Evolutionary conservation across 2,329 filamentous ascomycete genomes (phyloP).

Genomic region (Trichoderma hamatum): DNA sequence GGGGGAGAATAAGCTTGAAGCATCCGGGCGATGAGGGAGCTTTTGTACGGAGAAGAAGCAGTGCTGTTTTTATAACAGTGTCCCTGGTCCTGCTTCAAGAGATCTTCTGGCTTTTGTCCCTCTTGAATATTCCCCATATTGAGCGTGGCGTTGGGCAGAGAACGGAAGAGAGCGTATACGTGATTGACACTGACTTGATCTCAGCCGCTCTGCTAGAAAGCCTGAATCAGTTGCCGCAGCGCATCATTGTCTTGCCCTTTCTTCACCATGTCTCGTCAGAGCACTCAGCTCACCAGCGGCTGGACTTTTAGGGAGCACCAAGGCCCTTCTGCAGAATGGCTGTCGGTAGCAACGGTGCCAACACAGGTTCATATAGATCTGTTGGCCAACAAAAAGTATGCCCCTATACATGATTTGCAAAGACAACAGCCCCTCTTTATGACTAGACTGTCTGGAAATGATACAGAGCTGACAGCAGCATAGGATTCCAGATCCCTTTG

Average conservation of each 20-base stretch:
- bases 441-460: background rate
- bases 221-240: background rate
- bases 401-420: background rate
- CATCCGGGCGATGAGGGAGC: background rate
- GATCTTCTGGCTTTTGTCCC: background rate
- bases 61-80: background rate
- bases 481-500: slow-evolving; percentile 59
- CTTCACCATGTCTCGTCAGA: slow-evolving; percentile 18
- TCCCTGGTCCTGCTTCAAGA: background rate
- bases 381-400: slow-evolving; percentile 41
- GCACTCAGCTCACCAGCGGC: slow-evolving; percentile 30
- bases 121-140: background rate
- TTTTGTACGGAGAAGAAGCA: background rate
- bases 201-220: background rate
- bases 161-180: background rate
- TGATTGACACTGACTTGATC: background rate
- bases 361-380: slow-evolving; percentile 46
- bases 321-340: slow-evolving; percentile 38
- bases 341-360: slow-evolving; percentile 41
- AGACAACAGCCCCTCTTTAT: background rate
- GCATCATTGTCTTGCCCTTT: background rate
- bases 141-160: background rate
- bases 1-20: slow-evolving; percentile 13
- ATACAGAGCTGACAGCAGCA: background rate
- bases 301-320: slow-evolving; percentile 36